Base-by-base conservation (phyloP, 2,329 filamentous ascomycete genomes). In the Fusarium virguliforme region DNA sequence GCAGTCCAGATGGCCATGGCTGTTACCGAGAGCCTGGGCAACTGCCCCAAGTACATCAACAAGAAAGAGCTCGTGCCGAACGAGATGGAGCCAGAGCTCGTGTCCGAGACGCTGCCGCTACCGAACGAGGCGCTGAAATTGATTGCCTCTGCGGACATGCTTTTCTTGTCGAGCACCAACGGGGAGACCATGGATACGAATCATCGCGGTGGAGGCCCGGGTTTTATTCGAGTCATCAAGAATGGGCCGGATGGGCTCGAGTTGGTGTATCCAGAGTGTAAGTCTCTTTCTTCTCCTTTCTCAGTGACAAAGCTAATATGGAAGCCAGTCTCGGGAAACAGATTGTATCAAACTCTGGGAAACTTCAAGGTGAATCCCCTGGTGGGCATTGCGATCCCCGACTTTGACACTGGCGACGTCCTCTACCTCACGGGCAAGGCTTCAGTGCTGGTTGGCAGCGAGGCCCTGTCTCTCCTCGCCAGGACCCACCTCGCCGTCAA, bases 31-130 rank as follows among this genome's bases (percentile, higher is more conserved):
- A 92, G 89, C 71, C 76, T 97, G 82, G 91, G 93, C 0, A 97
- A 96, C 74, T 97, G 94, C 74, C 94, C 94, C 2, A 97, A 97
- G 80, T 97, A 97, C 74, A 78, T 97, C 35, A 96, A 95, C 79
- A 89, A 88, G 75, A 94, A 92, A 77, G 82, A 83, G 2, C 88
- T 97, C 40, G 77, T 81, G 3, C 85, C 87, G 6, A 68, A 73
- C 30, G 60, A 55, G 4, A 85, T 87, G 48, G 67, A 83, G 0
- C 86, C 91, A 3, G 77, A 83, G 13, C 88, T 92, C 4, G 75
- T 83, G 5, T 76, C 80, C 4, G 80, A 81, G 34, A 76, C 77
- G 2, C 67, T 82, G 8, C 81, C 80, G 28, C 81, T 95, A 4
- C 80, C 87, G 0, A 73, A 77, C 8, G 83, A 85, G 55, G 92